Percentiles rank a stretch among this genome's conserved stretches.
Conservation (phyloP, 1,139 yeast genomes). For the Geotrichum australiense region DNA sequence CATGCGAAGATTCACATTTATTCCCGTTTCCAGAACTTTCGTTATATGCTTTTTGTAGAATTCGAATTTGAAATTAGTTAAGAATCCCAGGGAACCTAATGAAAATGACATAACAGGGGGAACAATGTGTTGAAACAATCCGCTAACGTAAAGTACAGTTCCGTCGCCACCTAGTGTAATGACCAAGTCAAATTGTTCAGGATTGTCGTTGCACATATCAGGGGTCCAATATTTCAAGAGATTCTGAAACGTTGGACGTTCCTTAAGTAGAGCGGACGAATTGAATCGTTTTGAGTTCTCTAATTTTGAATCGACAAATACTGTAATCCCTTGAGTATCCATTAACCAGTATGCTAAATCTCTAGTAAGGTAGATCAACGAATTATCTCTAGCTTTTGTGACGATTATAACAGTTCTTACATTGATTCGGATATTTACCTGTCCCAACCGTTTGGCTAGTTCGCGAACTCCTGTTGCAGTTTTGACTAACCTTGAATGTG, state of each 20-base stretch:
- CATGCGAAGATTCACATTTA: conserved; percentile 73
- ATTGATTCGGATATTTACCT: conserved; percentile 66
- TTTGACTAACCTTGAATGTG: conserved; percentile 40
- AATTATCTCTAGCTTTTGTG: conserved; percentile 79
- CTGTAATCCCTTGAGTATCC: conserved; percentile 40
- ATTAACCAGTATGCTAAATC: conserved; percentile 76
- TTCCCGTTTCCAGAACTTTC: conserved; percentile 57
- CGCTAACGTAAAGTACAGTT: conserved; percentile 73
- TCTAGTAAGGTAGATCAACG: conserved; percentile 63
- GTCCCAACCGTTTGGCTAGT: conserved; percentile 65
- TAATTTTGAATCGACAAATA: conserved; percentile 66
- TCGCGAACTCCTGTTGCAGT: conserved; percentile 83
- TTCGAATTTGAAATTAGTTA: conserved; percentile 71
- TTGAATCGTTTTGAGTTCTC: conserved; percentile 57
- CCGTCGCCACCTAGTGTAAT: conserved; percentile 89
- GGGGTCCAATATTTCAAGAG: conserved; percentile 54
- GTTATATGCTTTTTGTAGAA: conserved; percentile 53
- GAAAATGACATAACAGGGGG: conserved; percentile 86
- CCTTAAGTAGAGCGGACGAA: conserved; percentile 31
- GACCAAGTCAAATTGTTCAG: conserved; percentile 65
- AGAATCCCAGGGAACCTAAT: conserved; percentile 73
- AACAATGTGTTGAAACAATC: conserved; percentile 69
- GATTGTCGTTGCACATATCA: conserved; percentile 46
- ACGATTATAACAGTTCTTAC: conserved; percentile 69
- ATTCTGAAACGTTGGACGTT: conserved; percentile 32